Evolutionary conservation across 1,284 basidiomycete genomes (phyloP).

Genomic region (Moesziomyces sp.): DNA sequence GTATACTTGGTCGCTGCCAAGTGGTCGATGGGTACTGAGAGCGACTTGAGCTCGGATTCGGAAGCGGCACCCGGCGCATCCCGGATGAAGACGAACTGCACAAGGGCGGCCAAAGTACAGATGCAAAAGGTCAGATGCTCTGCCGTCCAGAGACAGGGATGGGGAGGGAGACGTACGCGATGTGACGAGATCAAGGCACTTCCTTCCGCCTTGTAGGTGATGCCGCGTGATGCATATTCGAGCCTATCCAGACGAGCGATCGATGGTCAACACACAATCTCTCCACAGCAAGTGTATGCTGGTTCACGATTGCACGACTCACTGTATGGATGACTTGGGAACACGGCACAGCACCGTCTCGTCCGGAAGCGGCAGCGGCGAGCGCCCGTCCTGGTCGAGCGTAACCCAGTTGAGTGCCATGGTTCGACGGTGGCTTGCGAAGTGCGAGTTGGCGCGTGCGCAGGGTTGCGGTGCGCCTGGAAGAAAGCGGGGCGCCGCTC

Average conservation of each 20-base stretch:
- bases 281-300: background rate
- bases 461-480: too few relatives aligned
- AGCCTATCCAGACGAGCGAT: slow-evolving; percentile 10
- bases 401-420: slow-evolving; percentile 63
- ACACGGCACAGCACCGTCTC: slow-evolving; percentile 45
- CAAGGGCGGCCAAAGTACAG: background rate
- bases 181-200: slow-evolving; percentile 49
- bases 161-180: slow-evolving; percentile 25
- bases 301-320: slow-evolving; percentile 2
- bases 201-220: slow-evolving; percentile 50
- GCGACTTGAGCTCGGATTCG: slow-evolving; percentile 25
- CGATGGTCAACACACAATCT: background rate
- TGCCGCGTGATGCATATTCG: slow-evolving; percentile 17
- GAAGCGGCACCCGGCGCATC: slow-evolving; percentile 22
- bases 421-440: background rate
- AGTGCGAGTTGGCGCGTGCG: background rate
- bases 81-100: slow-evolving; percentile 52
- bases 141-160: too few relatives aligned
- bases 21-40: slow-evolving; percentile 53
- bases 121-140: too few relatives aligned
- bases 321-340: slow-evolving; percentile 37
- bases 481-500: background rate
- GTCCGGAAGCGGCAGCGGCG: slow-evolving; percentile 52
- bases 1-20: slow-evolving; percentile 46
- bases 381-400: slow-evolving; percentile 41